Evolutionary conservation across 2,329 filamentous ascomycete genomes (phyloP), one percentile per base, ranked within the genome.

Genomic region (Aspergillus bombycis): DNA sequence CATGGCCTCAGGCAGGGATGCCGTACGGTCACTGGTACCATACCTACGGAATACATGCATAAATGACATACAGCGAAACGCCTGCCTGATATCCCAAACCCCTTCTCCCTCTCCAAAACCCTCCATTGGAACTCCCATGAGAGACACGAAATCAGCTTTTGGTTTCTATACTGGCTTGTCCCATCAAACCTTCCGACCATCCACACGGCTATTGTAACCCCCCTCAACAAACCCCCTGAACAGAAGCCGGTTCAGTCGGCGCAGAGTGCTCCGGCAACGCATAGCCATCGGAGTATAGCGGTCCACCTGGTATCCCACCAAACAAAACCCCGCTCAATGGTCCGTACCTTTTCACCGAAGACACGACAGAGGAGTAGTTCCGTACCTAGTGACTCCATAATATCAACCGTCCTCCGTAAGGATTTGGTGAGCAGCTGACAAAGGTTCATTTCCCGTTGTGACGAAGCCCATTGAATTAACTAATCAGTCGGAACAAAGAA

Each of bases 261-360:
- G 64, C 73, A 76, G 72, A 62, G 74, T 76, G 72, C 74, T 76
- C 74, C 74, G 74, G 63, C 56, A 58, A 60, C 56, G 45, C 36
- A 60, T 52, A n/a, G 32, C 32, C 38, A 6, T 36, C 14, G 38
- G 38, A 41, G 38, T 32, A 52, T 52, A 9, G 14, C 52, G 64
- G 61, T 64, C 66, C 62, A 66, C 64, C 58, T 60, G 50, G 52
- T 57, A 55, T 57, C 61, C 52, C 53, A 38, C 58, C 56, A 65
- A 60, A 59, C 55, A 59, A 19, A 52, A 62, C 55, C 59, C 53
- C 41, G 30, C 60, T 43, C 56, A 63, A 45, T 38, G 55, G 28
- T 21, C 32, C 54, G 52, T 66, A 55, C 58, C 54, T 5, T 50
- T 64, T 67, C 65, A 67, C 65, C 65, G 65, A 55, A 55, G 52